phyloP scores from a whole-genome alignment of 257 asterid species.

The Orobanche coerulescens region DNA sequence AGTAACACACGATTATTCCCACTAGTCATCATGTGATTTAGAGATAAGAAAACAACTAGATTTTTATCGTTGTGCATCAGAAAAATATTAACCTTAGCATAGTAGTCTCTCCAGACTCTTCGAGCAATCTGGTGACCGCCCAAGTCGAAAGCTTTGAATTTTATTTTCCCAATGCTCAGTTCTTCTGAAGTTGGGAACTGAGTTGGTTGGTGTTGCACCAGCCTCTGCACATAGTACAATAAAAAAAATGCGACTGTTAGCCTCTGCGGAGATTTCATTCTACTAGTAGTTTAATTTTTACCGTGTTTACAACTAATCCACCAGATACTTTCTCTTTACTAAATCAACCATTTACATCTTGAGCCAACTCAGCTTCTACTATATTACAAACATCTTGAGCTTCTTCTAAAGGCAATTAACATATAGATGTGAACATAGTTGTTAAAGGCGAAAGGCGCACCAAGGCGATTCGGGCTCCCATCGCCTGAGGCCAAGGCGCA shows the following conservation, averaged over 20 bases:
- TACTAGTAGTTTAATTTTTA: no score
- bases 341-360: neutral
- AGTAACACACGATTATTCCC: neutral
- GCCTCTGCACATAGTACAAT: conserved; percentile 27
- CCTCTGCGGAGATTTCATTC: neutral
- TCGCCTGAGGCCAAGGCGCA: no score
- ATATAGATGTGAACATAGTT: no score
- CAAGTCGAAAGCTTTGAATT: conserved; percentile 38
- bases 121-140: conserved; percentile 46
- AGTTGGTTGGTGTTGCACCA: conserved; percentile 40
- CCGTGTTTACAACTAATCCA: neutral
- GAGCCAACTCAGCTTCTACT: no score
- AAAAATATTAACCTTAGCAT: conserved; percentile 32
- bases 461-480: no score
- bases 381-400: no score
- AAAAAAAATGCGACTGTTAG: neutral
- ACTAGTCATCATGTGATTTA: neutral
- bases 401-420: no score
- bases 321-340: neutral
- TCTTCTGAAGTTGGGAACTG: conserved; percentile 40
- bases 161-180: conserved; percentile 35
- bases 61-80: no score
- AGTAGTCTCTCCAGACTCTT: conserved; percentile 40
- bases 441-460: no score
- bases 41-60: neutral